These are phyloP conservation scores for Ophiostoma tasmaniense DNA, from an alignment of 2,329 filamentous ascomycete species.

Conservation along the genomic window DNA sequence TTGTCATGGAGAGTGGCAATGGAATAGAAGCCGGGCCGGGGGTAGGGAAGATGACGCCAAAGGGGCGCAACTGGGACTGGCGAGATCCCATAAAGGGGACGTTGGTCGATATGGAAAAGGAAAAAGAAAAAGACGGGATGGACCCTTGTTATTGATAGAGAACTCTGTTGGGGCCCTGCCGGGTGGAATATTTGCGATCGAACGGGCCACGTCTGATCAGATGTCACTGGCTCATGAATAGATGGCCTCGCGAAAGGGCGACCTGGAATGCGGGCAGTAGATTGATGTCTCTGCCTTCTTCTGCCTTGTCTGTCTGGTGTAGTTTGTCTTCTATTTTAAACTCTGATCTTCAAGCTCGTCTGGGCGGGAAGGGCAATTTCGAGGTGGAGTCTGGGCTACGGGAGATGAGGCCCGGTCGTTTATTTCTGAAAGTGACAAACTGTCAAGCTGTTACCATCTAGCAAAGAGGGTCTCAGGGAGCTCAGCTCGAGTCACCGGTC, in stretches of 20 bases:
- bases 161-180: not conserved
- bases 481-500: not conserved
- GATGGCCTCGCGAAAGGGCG: not conserved
- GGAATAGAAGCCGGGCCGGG: not conserved
- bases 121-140: not conserved
- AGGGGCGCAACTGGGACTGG: not conserved
- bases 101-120: not conserved
- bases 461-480: not conserved
- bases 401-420: slow-evolving; percentile 1
- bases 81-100: not conserved
- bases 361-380: not conserved
- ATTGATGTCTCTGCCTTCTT: not conserved
- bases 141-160: not conserved
- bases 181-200: not conserved
- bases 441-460: not conserved
- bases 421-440: not conserved
- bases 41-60: slow-evolving; percentile 3
- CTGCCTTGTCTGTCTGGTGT: not conserved
- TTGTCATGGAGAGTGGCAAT: not conserved
- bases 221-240: not conserved
- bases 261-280: not conserved
- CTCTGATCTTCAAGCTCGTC: not conserved
- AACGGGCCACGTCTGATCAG: not conserved
- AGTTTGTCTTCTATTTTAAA: not conserved
- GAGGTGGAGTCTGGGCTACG: not conserved